Evolutionary conservation across 495 filamentous ascomycete species (phyloP), one percentile per base, ranked within the genome.

Genomic region (Lophium mytilinum): DNA sequence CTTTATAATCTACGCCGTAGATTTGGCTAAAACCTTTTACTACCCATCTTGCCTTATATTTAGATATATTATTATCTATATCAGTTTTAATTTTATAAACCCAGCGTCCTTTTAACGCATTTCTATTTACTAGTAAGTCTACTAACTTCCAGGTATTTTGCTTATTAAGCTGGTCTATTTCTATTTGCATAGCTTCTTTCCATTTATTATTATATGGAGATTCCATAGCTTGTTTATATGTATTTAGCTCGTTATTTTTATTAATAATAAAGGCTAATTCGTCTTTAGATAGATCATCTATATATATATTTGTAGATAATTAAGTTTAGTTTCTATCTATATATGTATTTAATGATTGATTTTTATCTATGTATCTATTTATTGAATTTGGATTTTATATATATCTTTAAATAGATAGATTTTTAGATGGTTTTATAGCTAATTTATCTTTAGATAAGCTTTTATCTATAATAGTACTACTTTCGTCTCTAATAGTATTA

Each of bases 11-110:
- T n/a, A 65, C 24, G 17, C 66, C 67, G 10, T 57, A 39, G 4
- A 56, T 43, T 56, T 70, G 61, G 4, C 55, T 42, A 19, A 56
- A 67, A 15, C 67, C 67, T 56, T 57, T 57, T 18, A 54, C 53
- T 1, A 69, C 61, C 17, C 63, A 30, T 37, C 57, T 15, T 9
- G 64, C 67, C 43, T 69, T 69, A 42, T 59, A 69, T 7, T 57
- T 30, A 6, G 55, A 43, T 0, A 65, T n/a, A 12, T 15, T 15
- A 24, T 52, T 59, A 51, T 53, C 37, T 4, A 19, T 11, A 40
- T 60, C 46, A 0, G n/a, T 18, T 56, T 68, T 68, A 7, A 58
- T 43, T 36, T 63, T 53, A 15, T 49, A 69, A 2, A 69, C 63
- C 59, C 56, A 42, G 4, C 40, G 45, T 48, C 45, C 45, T 48